Base-by-base conservation (phyloP, 768 basidiomycete species). In the Hypsizygus marmoreus region DNA sequence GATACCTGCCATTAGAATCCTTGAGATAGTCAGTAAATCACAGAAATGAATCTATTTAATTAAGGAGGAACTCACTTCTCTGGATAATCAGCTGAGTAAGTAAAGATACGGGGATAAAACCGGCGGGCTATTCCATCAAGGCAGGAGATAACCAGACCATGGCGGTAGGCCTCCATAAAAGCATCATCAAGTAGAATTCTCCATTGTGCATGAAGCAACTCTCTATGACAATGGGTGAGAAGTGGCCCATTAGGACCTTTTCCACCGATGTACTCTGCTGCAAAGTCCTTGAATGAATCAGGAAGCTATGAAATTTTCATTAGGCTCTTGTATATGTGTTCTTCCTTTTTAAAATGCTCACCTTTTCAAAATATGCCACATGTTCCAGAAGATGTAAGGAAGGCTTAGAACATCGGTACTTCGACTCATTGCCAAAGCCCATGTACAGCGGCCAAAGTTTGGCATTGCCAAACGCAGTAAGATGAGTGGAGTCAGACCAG, bases 361-460 rank as follows among this genome's bases (percentile, higher is more conserved):
- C 72, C 50, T 45, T 69, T 22, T 36, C 16, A 24, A 49, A 16
- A 25, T 49, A 70, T 5, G 62, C 67, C 1, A 72, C 4, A 40
- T 67, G 66, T 25, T 66, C 34, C 39, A 56, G 17, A 52, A 46
- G 19, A 40, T 49, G 6, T 34, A 50, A 13, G 17, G 36, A 43
- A 1, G 67, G 68, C 6, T 56, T 56, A 2, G 45, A 43, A 0
- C 59, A 52, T 0, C 45, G 41, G 42, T 70, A 71, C 43, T 73
- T 74, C 0, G 69, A 70, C 8, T 60, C 50, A 39, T 61, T 63
- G 0, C 69, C 69, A 44, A 70, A 63, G n/a, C 40, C 61, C 8
- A 65, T 31, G 31, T 72, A 73, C 1, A 67, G 20, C 0, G 69
- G 71, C 70, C 66, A 73, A 1, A 62, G 48, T 7, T 52, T 51